Evolutionary conservation across 768 basidiomycete genomes (phyloP), one percentile per base, ranked within the genome.

Genomic region (Pulveroboletus sp.): DNA sequence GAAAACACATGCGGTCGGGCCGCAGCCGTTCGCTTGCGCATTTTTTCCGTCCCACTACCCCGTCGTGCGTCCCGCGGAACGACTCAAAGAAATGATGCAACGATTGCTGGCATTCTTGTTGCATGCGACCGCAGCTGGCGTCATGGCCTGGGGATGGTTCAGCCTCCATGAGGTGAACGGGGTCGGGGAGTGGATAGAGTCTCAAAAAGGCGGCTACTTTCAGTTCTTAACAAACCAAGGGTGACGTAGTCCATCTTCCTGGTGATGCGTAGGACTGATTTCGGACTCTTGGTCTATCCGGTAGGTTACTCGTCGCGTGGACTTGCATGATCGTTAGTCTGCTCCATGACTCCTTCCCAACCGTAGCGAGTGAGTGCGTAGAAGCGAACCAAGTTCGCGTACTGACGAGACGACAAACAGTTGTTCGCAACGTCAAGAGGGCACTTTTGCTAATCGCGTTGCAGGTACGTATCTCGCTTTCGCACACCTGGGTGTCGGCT

Each of bases 151-250:
- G 52, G 75, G 72, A 0, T 75, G 63, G 58, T 24, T 56, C 31
- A 41, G 51, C 17, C 26, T 70, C 14, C 27, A 23, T 14, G 22
- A 26, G 1, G 31, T 49, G 9, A 3, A 0, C 5, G 46, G 53
- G 16, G 51, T 70, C 6, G 58, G 64, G 45, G 48, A 50, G 1
- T 70, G 65, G 53, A 74, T 82, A 1, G 32, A n/a, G 11, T 47
- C 55, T 3, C 80, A 79, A 57, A 78, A 76, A 54, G 85, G 85
- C 2, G 87, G 87, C 1, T 80, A 82, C 55, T 77, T 75, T 40
- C 84, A 85, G 63, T 92, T 79, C 60, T 69, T 92, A 46, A 93
- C 90, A 1, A 86, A 90, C 56, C 81, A 88, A 67, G 86, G 86
- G 88, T 63, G 42, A 43, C 6, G 20, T 36, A 2, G 10, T 19